These are phyloP conservation scores for Trametes elegans DNA, from an alignment of 768 basidiomycete genomes.

Conservation along the genomic window DNA sequence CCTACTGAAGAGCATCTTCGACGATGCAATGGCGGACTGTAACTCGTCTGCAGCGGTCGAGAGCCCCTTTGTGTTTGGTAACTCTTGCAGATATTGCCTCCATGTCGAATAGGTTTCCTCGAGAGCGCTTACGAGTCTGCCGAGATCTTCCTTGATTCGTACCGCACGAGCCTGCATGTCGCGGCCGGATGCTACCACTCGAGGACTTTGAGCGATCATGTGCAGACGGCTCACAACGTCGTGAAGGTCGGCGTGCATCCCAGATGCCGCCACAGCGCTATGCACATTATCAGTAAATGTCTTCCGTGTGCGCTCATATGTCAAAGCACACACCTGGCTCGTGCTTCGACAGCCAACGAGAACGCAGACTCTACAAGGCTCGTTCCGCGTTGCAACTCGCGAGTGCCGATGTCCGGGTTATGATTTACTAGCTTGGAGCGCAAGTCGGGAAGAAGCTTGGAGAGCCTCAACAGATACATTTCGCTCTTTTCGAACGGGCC, in stretches of 20 bases:
- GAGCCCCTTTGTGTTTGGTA: slow-evolving; percentile 33
- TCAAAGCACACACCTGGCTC: slow-evolving; percentile 70
- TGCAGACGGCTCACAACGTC: slow-evolving; percentile 11
- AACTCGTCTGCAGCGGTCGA: slow-evolving; percentile 21
- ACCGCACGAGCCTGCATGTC: slow-evolving; percentile 24
- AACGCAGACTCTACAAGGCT: slow-evolving; percentile 80
- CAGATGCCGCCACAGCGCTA: slow-evolving; percentile 9
- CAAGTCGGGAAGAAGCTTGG: slow-evolving; percentile 62
- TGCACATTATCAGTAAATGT: slow-evolving; percentile 31
- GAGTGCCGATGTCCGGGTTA: slow-evolving; percentile 80
- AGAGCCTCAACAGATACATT: slow-evolving; percentile 62
- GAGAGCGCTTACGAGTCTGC: slow-evolving; percentile 31
- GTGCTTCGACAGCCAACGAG: slow-evolving; percentile 57
- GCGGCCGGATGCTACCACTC: slow-evolving; percentile 26
- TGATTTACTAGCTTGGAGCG: slow-evolving; percentile 63
- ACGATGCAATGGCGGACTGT: slow-evolving; percentile 19
- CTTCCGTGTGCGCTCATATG: slow-evolving; percentile 8
- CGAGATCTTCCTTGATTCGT: slow-evolving; percentile 27
- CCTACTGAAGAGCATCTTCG: slow-evolving; percentile 20
- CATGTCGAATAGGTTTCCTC: slow-evolving; percentile 22
- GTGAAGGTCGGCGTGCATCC: slow-evolving; percentile 4
- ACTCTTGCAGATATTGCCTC: slow-evolving; percentile 23
- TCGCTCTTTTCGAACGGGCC: slow-evolving; percentile 46
- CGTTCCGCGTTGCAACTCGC: slow-evolving; percentile 79
- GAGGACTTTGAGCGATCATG: slow-evolving; percentile 7